A percentile compares a stretch with the other conserved stretches of the same genome.
Conservation (phyloP, 441 rosid species). For the Manihot esculenta region DNA sequence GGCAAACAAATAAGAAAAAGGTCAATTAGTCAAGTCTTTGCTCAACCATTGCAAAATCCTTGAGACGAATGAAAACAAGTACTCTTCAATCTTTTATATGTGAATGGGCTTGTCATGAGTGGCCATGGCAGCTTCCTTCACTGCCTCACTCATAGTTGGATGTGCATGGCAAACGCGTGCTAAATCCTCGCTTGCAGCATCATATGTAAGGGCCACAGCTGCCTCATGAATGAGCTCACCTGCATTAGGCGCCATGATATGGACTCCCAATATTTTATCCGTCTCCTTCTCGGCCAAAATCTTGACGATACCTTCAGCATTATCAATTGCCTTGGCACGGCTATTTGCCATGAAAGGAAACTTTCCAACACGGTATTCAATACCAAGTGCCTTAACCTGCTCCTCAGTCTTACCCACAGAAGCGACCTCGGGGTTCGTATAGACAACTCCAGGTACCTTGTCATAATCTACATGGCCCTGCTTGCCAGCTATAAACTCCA, state of each 20-base stretch:
- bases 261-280: slow-evolving; percentile 92
- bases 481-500: slow-evolving; percentile 92
- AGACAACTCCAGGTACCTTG: slow-evolving; percentile 96
- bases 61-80: slow-evolving; percentile 12
- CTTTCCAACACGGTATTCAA: slow-evolving; percentile 79
- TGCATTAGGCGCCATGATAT: slow-evolving; percentile 92
- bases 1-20: slow-evolving; percentile 21
- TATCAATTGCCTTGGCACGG: slow-evolving; percentile 96
- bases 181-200: slow-evolving; percentile 89
- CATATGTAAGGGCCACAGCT: slow-evolving; percentile 76
- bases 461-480: slow-evolving; percentile 98
- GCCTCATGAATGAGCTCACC: slow-evolving; percentile 99
- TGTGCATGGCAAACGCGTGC: slow-evolving; percentile 99
- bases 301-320: slow-evolving; percentile 88
- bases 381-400: slow-evolving; percentile 81
- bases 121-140: slow-evolving; percentile 99
- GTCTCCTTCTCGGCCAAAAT: slow-evolving; percentile 95
- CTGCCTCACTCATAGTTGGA: slow-evolving; percentile 98
- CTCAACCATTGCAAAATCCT: slow-evolving; percentile 20
- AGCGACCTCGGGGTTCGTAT: slow-evolving; percentile 97
- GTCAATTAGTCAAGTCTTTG: slow-evolving; percentile 8
- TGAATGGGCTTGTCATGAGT: slow-evolving; percentile 98
- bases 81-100: slow-evolving; percentile 41
- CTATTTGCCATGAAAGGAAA: slow-evolving; percentile 98
- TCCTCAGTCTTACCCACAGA: slow-evolving; percentile 97